phyloP scores from a whole-genome alignment of 768 basidiomycete genomes.

The Chalciporus piperatus region DNA sequence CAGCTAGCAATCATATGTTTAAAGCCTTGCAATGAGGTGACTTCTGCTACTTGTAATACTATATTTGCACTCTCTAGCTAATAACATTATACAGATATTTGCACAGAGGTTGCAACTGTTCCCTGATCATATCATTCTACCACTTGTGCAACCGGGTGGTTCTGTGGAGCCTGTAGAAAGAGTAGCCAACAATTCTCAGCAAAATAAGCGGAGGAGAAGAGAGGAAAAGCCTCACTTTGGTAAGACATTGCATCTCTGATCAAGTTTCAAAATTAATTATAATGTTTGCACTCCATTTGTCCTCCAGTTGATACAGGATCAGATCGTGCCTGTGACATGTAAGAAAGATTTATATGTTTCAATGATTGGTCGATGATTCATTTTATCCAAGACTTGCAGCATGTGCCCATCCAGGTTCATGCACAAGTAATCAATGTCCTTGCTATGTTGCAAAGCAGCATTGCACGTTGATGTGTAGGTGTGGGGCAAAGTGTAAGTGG shows the following conservation, averaged over 20 bases:
- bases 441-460: constrained; percentile 40
- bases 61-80: neutral
- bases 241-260: neutral
- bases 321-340: constrained; percentile 2
- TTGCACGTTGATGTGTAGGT: constrained; percentile 50
- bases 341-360: neutral
- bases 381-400: constrained; percentile 28
- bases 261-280: neutral
- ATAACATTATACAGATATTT: constrained; percentile 14
- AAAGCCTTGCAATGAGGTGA: constrained; percentile 47
- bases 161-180: neutral
- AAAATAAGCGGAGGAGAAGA: constrained; percentile 4
- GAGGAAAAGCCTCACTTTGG: constrained; percentile 12
- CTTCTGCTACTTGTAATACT: neutral
- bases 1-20: constrained; percentile 47
- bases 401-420: constrained; percentile 50
- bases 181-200: neutral
- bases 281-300: neutral
- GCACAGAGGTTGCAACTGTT: constrained; percentile 18
- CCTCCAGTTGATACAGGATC: constrained; percentile 10
- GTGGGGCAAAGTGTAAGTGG: constrained; percentile 39
- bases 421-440: constrained; percentile 37
- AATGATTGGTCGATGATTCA: neutral
- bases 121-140: constrained; percentile 16
- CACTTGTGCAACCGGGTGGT: constrained; percentile 4